These are phyloP conservation scores for Tulasnella sp. DNA, from an alignment of 768 basidiomycete species.

Conservation along the genomic window DNA sequence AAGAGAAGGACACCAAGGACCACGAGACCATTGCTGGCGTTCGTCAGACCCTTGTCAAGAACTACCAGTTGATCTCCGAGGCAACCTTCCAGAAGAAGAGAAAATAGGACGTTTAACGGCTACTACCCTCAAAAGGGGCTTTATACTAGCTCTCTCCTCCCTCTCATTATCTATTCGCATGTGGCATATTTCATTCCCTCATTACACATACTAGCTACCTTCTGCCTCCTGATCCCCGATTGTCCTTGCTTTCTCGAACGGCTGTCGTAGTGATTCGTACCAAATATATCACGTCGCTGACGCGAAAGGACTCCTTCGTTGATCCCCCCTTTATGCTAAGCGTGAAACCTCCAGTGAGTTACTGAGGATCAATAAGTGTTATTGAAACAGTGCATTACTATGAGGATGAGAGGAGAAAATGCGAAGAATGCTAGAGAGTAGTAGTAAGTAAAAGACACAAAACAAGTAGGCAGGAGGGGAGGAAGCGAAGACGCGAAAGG, in stretches of 20 bases:
- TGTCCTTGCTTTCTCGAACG: not conserved
- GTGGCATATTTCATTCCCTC: not conserved
- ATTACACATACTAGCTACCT: not conserved
- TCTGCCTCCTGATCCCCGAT: not conserved
- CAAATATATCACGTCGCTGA: not conserved
- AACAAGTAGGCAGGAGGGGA: not conserved
- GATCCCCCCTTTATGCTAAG: not conserved
- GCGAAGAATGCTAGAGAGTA: constrained; percentile 9
- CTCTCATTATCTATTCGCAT: not conserved
- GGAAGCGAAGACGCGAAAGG: constrained; percentile 1
- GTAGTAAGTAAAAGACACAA: not conserved
- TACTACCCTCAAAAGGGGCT: not conserved
- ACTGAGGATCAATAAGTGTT: constrained; percentile 21
- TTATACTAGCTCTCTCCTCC: not conserved
- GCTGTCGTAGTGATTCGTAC: not conserved
- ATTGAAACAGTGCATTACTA: constrained; percentile 25
- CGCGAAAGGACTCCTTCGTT: not conserved
- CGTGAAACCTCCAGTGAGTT: not conserved
- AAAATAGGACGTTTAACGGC: not conserved
- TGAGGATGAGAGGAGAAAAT: constrained; percentile 2
- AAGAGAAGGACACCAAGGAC: constrained; percentile 34
- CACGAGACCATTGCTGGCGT: constrained; percentile 35
- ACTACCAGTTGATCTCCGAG: constrained; percentile 28
- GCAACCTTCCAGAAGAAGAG: not conserved
- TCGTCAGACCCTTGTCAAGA: constrained; percentile 36